Conservation (phyloP, 179 eudicot species). For the Amaranthus tricolor region DNA sequence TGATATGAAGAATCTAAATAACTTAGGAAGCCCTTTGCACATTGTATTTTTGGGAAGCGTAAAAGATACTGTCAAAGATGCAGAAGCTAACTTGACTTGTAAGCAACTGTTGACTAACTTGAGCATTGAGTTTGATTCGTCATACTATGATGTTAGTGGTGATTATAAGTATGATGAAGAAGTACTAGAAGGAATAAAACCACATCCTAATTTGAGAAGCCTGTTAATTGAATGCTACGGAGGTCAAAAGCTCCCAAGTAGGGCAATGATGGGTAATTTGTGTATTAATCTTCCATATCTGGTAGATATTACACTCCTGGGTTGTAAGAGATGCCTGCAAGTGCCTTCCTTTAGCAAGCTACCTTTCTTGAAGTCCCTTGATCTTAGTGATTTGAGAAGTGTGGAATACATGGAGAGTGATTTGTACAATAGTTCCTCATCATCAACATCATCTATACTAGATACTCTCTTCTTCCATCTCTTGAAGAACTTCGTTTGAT, state of each 20-base stretch:
- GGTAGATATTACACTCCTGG: not conserved
- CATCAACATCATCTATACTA: not conserved
- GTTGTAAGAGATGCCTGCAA: not conserved
- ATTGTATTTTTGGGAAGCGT: not conserved
- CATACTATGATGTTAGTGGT: too few species aligned
- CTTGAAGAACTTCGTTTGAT: conserved; percentile 17
- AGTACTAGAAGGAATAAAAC: conserved; percentile 22
- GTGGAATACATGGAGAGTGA: conserved; percentile 23
- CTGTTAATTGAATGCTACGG: not conserved
- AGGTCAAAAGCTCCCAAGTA: conserved; percentile 18
- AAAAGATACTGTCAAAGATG: not conserved
- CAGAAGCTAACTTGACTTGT: not conserved
- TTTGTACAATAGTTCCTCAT: too few species aligned
- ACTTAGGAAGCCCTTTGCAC: not conserved
- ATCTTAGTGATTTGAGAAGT: not conserved
- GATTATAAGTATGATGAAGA: not conserved
- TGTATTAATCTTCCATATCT: conserved; percentile 19
- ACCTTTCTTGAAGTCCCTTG: conserved; percentile 6
- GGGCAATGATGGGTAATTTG: conserved; percentile 11
- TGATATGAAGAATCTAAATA: not conserved
- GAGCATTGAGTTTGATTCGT: not conserved
- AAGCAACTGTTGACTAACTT: not conserved
- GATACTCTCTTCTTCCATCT: conserved; percentile 11
- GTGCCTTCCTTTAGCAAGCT: conserved; percentile 14
- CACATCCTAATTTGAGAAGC: conserved; percentile 16